phyloP scores from a whole-genome alignment of 2,329 filamentous ascomycete genomes.

The Calonectria pteridis region DNA sequence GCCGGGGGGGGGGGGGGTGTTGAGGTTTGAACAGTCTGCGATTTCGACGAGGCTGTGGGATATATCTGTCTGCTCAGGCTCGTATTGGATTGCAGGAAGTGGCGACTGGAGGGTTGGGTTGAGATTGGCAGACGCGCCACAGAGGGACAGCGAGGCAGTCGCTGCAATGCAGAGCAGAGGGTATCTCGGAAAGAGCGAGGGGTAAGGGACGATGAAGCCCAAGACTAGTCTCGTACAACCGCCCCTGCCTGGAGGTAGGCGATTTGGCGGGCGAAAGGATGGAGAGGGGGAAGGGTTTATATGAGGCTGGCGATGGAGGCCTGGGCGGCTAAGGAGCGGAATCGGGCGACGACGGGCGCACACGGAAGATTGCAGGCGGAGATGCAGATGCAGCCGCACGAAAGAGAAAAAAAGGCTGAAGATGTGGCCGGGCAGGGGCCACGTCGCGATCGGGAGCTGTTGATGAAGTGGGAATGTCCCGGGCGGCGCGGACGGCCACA shows the following conservation, averaged over 20 bases:
- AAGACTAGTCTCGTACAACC: conserved; percentile 26
- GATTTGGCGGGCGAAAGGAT: conserved; percentile 21
- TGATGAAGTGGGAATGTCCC: conserved; percentile 6
- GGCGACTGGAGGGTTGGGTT: conserved; percentile 26
- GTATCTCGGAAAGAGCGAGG: conserved; percentile 18
- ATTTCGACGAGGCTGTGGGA: conserved; percentile 11
- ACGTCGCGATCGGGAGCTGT: conserved; percentile 41
- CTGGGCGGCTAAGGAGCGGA: not conserved
- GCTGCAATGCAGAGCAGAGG: conserved; percentile 18
- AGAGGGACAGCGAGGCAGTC: conserved; percentile 19
- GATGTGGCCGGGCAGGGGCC: conserved; percentile 36
- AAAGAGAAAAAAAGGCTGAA: not conserved
- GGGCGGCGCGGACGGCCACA: conserved; percentile 6
- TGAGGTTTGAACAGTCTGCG: conserved; percentile 28
- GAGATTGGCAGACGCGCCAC: conserved; percentile 17
- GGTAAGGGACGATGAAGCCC: conserved; percentile 20
- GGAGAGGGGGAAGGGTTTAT: conserved; percentile 13
- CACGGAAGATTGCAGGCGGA: not conserved
- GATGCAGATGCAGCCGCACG: not conserved
- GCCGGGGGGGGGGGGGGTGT: conserved; percentile 19
- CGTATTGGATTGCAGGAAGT: conserved; percentile 10
- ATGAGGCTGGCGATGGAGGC: not conserved
- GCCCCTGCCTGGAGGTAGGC: conserved; percentile 12
- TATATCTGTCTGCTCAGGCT: conserved; percentile 16
- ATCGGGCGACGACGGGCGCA: conserved; percentile 4